These are phyloP conservation scores for Coniochaeta hoffmannii DNA, from an alignment of 2,329 filamentous ascomycete species.

Conservation along the genomic window DNA sequence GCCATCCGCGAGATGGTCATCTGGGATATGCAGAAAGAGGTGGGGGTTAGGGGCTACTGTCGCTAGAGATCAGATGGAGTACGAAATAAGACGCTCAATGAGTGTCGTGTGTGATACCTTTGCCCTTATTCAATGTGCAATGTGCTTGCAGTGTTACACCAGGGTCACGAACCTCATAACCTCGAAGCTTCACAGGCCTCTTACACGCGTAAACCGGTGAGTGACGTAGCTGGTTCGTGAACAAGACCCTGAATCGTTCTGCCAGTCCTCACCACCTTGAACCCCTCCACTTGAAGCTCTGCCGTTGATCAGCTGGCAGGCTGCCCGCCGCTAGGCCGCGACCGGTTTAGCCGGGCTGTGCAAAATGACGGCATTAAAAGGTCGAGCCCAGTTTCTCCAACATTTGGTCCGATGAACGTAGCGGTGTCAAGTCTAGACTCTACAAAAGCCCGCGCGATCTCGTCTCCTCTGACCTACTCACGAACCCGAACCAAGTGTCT, in stretches of 20 bases:
- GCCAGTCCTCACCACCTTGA: not conserved
- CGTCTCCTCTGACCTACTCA: not conserved
- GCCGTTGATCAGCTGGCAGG: not conserved
- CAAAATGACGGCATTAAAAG: conserved; percentile 2
- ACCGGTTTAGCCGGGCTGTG: not conserved
- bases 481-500: not conserved
- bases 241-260: not conserved
- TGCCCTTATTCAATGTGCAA: no score
- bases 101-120: no score
- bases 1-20: not conserved
- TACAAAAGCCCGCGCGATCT: not conserved
- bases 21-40: no score
- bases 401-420: not conserved
- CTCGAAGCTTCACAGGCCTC: no score
- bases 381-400: not conserved
- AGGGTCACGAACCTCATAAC: no score
- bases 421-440: not conserved
- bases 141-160: no score
- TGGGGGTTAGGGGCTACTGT: no score
- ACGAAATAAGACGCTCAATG: no score
- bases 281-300: not conserved
- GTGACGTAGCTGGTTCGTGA: not conserved
- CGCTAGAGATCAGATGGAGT: no score
- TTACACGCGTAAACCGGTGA: not conserved
- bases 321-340: not conserved